Percentiles rank a stretch among this genome's conserved stretches.
Conservation (phyloP, 1,284 basidiomycete genomes). For the Meripilus lineatus region DNA sequence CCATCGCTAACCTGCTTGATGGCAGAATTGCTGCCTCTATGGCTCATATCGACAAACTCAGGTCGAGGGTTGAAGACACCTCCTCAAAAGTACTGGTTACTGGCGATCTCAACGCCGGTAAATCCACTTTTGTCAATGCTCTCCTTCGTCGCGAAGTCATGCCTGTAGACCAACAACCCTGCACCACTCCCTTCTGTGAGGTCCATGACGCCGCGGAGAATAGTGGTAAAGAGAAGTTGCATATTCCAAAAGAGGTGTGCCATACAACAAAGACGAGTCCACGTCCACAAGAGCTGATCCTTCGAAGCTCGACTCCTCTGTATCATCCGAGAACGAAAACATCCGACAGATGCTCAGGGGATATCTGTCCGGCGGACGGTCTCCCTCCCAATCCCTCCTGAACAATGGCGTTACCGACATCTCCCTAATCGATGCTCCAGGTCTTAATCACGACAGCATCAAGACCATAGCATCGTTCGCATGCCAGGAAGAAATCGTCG, state of each 20-base stretch:
- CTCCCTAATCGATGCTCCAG: constrained; percentile 97
- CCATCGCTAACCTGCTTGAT: constrained; percentile 90
- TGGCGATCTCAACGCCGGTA: constrained; percentile 98
- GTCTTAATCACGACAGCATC: constrained; percentile 92
- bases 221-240: constrained; percentile 76
- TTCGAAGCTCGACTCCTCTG: constrained; percentile 74
- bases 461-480: constrained; percentile 97
- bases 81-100: constrained; percentile 97
- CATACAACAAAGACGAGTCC: constrained; percentile 74
- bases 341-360: constrained; percentile 76
- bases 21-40: constrained; percentile 79
- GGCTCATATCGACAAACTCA: constrained; percentile 82
- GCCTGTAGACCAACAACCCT: constrained; percentile 98
- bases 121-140: constrained; percentile 97
- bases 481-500: constrained; percentile 97
- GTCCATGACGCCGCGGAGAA: constrained; percentile 92
- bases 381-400: constrained; percentile 77
- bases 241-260: constrained; percentile 66
- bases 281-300: constrained; percentile 87
- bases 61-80: constrained; percentile 84
- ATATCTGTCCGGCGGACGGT: constrained; percentile 75
- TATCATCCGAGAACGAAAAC: constrained; percentile 76
- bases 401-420: constrained; percentile 98
- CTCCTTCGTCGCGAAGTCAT: constrained; percentile 87
- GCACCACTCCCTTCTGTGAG: constrained; percentile 97